phyloP scores from a whole-genome alignment of 306 rosid genomes.

The Trichosanthes truncata region DNA sequence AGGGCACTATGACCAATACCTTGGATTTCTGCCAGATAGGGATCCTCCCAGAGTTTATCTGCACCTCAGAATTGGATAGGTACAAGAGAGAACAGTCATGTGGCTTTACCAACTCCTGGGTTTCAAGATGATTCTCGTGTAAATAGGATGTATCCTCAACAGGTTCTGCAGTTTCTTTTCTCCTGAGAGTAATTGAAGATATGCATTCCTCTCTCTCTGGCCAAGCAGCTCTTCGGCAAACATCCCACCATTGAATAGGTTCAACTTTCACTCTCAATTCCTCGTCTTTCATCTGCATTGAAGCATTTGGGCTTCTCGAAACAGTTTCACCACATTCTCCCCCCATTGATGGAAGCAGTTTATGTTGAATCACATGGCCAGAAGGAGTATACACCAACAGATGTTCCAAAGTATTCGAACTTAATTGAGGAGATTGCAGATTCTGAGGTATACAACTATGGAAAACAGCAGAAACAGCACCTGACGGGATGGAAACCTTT shows the following conservation, averaged over 20 bases:
- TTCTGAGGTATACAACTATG: slow-evolving; percentile 50
- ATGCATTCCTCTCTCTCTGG: slow-evolving; percentile 70
- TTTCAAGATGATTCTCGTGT: slow-evolving; percentile 36
- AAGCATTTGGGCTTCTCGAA: slow-evolving; percentile 40
- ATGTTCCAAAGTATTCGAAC: slow-evolving; percentile 61
- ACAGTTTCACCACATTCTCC: slow-evolving; percentile 54
- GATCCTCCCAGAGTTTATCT: slow-evolving; percentile 65
- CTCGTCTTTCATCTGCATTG: slow-evolving; percentile 65
- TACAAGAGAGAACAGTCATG: slow-evolving; percentile 45
- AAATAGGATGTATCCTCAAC: slow-evolving; percentile 37
- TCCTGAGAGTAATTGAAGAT: slow-evolving; percentile 33
- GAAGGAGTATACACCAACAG: slow-evolving; percentile 73
- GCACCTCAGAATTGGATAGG: slow-evolving; percentile 84
- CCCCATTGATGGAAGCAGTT: slow-evolving; percentile 56
- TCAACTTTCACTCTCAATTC: slow-evolving; percentile 85
- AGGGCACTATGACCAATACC: slow-evolving; percentile 40
- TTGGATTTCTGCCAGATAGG: slow-evolving; percentile 81
- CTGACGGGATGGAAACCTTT: slow-evolving; percentile 65
- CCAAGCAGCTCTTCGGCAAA: slow-evolving; percentile 83
- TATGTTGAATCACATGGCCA: slow-evolving; percentile 75
- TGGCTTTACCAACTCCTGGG: slow-evolving; percentile 29
- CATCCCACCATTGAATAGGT: slow-evolving; percentile 96
- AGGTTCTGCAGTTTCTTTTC: slow-evolving; percentile 33
- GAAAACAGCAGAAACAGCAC: slow-evolving; percentile 83
- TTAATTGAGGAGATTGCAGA: slow-evolving; percentile 27